phyloP scores from a whole-genome alignment of 441 rosid genomes.

The Bruguiera hainesii region DNA sequence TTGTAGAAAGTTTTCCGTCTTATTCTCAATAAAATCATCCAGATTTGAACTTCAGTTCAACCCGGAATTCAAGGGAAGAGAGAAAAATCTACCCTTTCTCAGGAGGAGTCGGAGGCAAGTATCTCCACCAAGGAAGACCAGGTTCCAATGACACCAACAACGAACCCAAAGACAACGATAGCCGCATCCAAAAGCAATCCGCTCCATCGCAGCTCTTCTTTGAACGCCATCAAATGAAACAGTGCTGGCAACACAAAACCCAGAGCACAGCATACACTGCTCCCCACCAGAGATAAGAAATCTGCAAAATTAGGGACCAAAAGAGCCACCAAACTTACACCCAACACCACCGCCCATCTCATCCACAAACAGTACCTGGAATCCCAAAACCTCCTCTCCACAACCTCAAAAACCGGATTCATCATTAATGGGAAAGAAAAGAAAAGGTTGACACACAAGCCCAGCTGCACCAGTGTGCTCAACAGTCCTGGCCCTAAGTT shows the following conservation, averaged over 20 bases:
- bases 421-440: slow-evolving; percentile 82
- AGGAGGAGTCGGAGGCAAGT: slow-evolving; percentile 35
- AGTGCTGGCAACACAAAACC: slow-evolving; percentile 68
- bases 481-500: slow-evolving; percentile 57
- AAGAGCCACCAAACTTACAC: slow-evolving; percentile 56
- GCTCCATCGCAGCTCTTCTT: slow-evolving; percentile 49
- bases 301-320: slow-evolving; percentile 79
- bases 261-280: slow-evolving; percentile 65
- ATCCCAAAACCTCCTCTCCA: slow-evolving; percentile 57
- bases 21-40: too few relatives aligned
- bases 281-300: slow-evolving; percentile 78
- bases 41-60: too few relatives aligned
- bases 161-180: slow-evolving; percentile 43
- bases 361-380: slow-evolving; percentile 60
- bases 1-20: too few relatives aligned
- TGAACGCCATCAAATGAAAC: slow-evolving; percentile 62
- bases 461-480: slow-evolving; percentile 57
- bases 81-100: background rate
- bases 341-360: slow-evolving; percentile 63
- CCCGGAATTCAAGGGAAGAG: background rate
- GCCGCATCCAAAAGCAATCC: slow-evolving; percentile 36
- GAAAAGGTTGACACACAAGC: slow-evolving; percentile 67
- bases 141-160: slow-evolving; percentile 56
- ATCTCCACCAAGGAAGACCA: slow-evolving; percentile 58
- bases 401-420: slow-evolving; percentile 78